Base-by-base conservation (phyloP, 1,284 basidiomycete genomes). In the Cryptococcus sp. region DNA sequence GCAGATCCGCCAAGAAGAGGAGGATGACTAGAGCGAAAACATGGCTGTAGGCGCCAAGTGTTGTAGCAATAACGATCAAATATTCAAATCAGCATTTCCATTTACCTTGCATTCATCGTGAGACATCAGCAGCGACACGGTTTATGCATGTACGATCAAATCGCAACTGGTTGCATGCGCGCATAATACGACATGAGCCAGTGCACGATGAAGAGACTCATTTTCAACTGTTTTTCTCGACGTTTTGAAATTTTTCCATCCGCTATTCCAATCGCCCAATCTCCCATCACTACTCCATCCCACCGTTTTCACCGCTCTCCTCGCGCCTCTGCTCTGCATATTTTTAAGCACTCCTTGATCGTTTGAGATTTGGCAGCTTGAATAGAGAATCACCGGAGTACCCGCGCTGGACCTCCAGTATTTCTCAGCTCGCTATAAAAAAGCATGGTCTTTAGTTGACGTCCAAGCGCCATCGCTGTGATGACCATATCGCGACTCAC, bases 401-500 rank as follows among this genome's bases (percentile, higher is more conserved):
- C 22, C n/a, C 41, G 7, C n/a, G 41, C 11, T 44, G 41, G 41
- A 5, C n/a, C 41, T 3, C 41, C 41, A 6, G 41, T 22, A 11
- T 44, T 44, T 6, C 41, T 8, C n/a, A 44, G 41, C 15, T 44
- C 41, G 41, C 41, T 44, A 22, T 2, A 22, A 39, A 16, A 25
- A 22, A 26, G 20, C 20, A 34, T 15, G 26, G n/a, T n/a, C 13
- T 20, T 46, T 16, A 20, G 45, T 37, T 29, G 16, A 25, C 22
- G 26, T 17, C 13, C 16, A 8, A 29, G 17, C 25, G 46, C 15
- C 20, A 37, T 13, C 29, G 16, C 15, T 16, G 37, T 10, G 40
- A 54, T 22, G 34, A 19, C 19, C 22, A 16, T 22, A 19, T 43
- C 10, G 47, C n/a, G 15, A 77, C 81, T 71, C 68, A 82, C 81